A percentile compares a stretch with the other conserved stretches of the same genome.
Evolutionary conservation across 1,284 basidiomycete species (phyloP).

Genomic region (Microbotryum silenes-acaulis): DNA sequence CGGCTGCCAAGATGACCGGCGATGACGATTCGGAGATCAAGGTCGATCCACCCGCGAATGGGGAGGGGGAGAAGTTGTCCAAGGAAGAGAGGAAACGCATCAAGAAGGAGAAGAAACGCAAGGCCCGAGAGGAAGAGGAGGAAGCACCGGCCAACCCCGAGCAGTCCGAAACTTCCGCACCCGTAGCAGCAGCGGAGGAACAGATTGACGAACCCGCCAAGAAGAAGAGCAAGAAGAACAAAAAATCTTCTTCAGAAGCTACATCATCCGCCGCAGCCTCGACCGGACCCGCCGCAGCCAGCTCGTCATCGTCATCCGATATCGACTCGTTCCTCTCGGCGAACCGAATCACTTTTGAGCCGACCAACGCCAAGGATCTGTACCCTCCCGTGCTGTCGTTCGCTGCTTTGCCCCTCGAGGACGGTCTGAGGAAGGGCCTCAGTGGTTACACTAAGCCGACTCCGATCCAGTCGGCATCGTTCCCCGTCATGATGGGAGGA

Average conservation of each 20-base stretch:
- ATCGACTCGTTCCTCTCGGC: conserved; percentile 59
- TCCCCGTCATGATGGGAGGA: conserved; percentile 39
- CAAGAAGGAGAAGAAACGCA: conserved; percentile 34
- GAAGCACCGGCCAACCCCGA: conserved; percentile 5
- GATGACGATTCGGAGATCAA: conserved; percentile 55
- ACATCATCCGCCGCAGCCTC: conserved; percentile 23
- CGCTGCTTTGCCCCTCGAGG: conserved; percentile 58
- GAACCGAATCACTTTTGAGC: conserved; percentile 63
- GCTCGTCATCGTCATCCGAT: conserved; percentile 41
- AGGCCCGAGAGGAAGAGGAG: conserved; percentile 20
- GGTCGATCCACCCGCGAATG: conserved; percentile 58
- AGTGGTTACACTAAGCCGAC: conserved; percentile 76
- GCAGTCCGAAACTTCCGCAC: conserved; percentile 25
- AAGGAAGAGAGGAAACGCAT: conserved; percentile 32
- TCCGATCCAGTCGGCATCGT: conserved; percentile 91
- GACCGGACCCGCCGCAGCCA: conserved; percentile 8
- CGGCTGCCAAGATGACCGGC: background rate
- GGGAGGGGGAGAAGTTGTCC: conserved; percentile 7
- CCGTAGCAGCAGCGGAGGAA: conserved; percentile 34
- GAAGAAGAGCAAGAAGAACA: conserved; percentile 40
- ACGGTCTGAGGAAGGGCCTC: conserved; percentile 57
- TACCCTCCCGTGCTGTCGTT: conserved; percentile 72
- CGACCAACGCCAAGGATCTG: conserved; percentile 45
- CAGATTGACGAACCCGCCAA: conserved; percentile 24
- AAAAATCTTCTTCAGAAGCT: conserved; percentile 15